Evolutionary conservation across 139 green algal species (phyloP).

Genomic region (Haematococcus sp.): DNA sequence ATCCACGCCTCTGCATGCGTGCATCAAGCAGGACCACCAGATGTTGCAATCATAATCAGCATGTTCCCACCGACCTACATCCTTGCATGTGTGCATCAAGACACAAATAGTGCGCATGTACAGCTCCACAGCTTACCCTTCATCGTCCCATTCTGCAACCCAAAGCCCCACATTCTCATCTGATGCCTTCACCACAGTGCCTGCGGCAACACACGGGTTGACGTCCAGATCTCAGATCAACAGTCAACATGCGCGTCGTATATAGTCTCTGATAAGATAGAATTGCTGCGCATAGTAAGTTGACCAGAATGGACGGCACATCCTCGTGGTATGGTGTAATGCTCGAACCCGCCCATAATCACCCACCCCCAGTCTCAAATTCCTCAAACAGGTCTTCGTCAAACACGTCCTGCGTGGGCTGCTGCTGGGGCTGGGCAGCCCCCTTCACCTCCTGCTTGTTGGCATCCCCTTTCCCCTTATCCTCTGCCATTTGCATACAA

Average conservation of each 20-base stretch:
- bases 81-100: too few relatives aligned
- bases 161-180: background rate
- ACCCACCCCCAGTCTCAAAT: slow-evolving; percentile 2
- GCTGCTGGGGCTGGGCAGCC: background rate
- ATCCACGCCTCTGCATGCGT: too few relatives aligned
- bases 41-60: too few relatives aligned
- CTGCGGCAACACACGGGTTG: background rate
- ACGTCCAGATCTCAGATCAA: too few relatives aligned
- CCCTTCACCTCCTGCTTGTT: background rate
- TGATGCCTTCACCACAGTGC: background rate
- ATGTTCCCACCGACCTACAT: too few relatives aligned
- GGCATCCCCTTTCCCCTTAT: background rate
- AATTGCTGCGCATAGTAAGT: too few relatives aligned
- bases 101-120: too few relatives aligned
- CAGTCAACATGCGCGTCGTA: too few relatives aligned
- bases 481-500: background rate
- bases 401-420: background rate
- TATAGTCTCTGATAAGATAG: too few relatives aligned
- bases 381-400: slow-evolving; percentile 8
- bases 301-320: too few relatives aligned
- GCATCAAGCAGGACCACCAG: too few relatives aligned
- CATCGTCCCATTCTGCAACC: slow-evolving; percentile 10
- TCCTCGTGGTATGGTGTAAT: background rate
- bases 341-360: background rate
- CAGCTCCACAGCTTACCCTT: background rate